phyloP scores from a whole-genome alignment of 257 asterid genomes.

The Nicotiana paniculata region DNA sequence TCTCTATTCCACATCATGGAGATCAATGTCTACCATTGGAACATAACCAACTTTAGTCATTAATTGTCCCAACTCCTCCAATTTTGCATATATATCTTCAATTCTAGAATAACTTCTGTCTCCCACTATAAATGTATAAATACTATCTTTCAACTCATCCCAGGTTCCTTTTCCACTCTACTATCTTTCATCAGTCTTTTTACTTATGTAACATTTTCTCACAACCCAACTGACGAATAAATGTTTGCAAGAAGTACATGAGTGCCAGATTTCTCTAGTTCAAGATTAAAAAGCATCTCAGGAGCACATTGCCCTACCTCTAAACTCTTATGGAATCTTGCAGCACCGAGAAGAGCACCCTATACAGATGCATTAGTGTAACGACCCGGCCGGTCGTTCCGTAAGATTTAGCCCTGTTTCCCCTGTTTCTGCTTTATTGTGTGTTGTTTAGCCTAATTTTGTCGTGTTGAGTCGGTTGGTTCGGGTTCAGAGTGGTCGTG shows the following conservation, averaged over 20 bases:
- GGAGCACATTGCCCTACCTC: too few relatives aligned
- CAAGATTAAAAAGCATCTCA: too few relatives aligned
- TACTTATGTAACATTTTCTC: background rate
- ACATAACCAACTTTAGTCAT: slow-evolving; percentile 4
- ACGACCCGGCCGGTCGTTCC: too few relatives aligned
- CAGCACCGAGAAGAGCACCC: too few relatives aligned
- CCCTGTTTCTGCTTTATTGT: too few relatives aligned
- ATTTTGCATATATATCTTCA: slow-evolving; percentile 5
- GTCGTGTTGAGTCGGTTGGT: too few relatives aligned
- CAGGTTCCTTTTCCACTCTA: slow-evolving; percentile 1
- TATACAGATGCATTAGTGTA: too few relatives aligned
- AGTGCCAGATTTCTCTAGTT: too few relatives aligned
- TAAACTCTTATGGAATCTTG: too few relatives aligned
- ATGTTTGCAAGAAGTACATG: background rate
- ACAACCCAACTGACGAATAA: background rate
- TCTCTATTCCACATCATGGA: background rate
- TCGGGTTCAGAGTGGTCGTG: too few relatives aligned
- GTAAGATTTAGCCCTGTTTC: too few relatives aligned
- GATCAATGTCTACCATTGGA: background rate
- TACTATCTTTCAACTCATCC: slow-evolving; percentile 8
- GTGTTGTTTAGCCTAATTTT: too few relatives aligned
- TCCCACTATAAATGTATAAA: slow-evolving; percentile 5
- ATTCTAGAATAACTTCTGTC: background rate
- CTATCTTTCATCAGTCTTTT: background rate
- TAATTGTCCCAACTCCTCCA: background rate